These are phyloP conservation scores for Mytilinidion resinicola DNA, from an alignment of 495 filamentous ascomycete genomes.

Conservation along the genomic window DNA sequence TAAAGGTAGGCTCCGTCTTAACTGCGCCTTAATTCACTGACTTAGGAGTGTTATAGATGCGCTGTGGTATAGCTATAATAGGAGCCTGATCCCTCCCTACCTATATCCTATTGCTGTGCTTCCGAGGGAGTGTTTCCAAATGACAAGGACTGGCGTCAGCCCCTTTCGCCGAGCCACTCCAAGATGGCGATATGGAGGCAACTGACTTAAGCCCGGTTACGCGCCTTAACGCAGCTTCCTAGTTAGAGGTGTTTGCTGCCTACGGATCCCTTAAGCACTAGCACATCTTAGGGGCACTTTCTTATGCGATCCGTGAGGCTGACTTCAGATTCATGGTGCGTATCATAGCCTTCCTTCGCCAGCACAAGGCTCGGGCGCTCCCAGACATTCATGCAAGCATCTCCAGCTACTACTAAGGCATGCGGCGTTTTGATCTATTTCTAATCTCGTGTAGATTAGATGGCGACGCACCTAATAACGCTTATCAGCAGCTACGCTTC, in stretches of 20 bases:
- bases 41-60: background rate
- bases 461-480: background rate
- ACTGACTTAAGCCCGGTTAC: too few relatives aligned
- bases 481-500: background rate
- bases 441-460: background rate
- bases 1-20: background rate
- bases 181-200: constrained; percentile 1
- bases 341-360: background rate
- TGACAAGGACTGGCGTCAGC: background rate
- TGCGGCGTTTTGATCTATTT: background rate
- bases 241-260: background rate
- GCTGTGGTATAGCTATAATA: too few relatives aligned
- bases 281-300: background rate
- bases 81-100: too few relatives aligned
- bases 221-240: background rate
- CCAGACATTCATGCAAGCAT: background rate
- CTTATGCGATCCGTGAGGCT: background rate
- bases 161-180: background rate
- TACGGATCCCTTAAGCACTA: background rate
- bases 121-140: background rate
- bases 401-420: background rate
- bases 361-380: background rate
- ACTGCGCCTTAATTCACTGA: background rate
- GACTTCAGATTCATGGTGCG: background rate
- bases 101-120: too few relatives aligned